phyloP scores from a whole-genome alignment of 257 asterid species.

The Salvia rosmarinus region DNA sequence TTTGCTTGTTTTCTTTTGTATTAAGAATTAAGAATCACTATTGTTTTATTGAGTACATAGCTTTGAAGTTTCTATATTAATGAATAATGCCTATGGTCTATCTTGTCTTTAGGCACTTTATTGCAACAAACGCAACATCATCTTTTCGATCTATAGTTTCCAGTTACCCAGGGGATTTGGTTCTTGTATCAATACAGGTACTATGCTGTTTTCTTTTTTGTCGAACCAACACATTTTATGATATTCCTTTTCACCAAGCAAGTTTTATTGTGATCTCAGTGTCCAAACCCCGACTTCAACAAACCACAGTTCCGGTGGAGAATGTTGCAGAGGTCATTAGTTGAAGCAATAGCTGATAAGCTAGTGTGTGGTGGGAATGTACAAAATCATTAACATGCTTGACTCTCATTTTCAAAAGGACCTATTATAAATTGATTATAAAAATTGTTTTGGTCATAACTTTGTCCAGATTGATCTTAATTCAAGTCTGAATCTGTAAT shows the following conservation, averaged over 20 bases:
- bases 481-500: background rate
- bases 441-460: background rate
- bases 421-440: slow-evolving; percentile 19
- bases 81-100: slow-evolving; percentile 26
- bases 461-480: background rate
- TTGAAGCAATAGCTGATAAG: slow-evolving; percentile 78
- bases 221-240: slow-evolving; percentile 20
- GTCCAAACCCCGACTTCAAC: slow-evolving; percentile 97
- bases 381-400: slow-evolving; percentile 26
- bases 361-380: slow-evolving; percentile 75
- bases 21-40: background rate
- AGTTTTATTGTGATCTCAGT: slow-evolving; percentile 51
- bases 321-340: slow-evolving; percentile 83
- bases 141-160: slow-evolving; percentile 78
- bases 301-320: slow-evolving; percentile 83
- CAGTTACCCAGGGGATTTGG: slow-evolving; percentile 76
- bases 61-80: slow-evolving; percentile 1
- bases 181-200: slow-evolving; percentile 87
- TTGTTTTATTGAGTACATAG: background rate
- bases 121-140: slow-evolving; percentile 84
- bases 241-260: slow-evolving; percentile 24
- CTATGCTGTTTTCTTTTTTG: slow-evolving; percentile 13
- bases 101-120: slow-evolving; percentile 61
- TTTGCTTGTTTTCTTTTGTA: slow-evolving; percentile 4
- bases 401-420: background rate